Conservation (phyloP, 2,329 filamentous ascomycete species). For the Exophiala dermatitidis region DNA sequence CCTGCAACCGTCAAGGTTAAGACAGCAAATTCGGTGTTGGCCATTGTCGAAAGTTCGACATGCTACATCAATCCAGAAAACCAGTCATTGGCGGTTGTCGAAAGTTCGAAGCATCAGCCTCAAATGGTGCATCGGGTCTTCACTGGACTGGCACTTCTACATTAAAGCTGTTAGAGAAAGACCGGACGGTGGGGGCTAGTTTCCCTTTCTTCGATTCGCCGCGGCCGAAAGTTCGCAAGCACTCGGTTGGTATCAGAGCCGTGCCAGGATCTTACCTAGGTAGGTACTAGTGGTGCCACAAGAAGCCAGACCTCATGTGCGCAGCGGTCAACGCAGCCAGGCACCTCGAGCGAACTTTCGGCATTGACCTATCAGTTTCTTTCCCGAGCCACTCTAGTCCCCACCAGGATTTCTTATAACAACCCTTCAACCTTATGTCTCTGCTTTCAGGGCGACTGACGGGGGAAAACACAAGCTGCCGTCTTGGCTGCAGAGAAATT, state of each 20-base stretch:
- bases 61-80: neutral
- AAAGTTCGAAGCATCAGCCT: neutral
- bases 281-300: too few relatives aligned
- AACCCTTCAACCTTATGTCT: neutral
- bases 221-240: too few relatives aligned
- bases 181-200: too few relatives aligned
- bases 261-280: too few relatives aligned
- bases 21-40: neutral
- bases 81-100: neutral
- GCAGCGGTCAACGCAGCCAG: neutral
- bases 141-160: neutral
- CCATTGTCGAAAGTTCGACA: neutral
- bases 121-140: neutral
- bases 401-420: neutral
- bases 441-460: too few relatives aligned
- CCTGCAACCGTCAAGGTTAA: neutral
- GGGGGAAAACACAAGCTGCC: too few relatives aligned
- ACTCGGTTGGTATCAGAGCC: too few relatives aligned
- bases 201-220: too few relatives aligned
- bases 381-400: neutral
- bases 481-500: too few relatives aligned
- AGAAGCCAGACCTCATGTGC: neutral
- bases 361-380: neutral
- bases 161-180: too few relatives aligned
- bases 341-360: neutral